These are phyloP conservation scores for Ceratobasidium sp. DNA, from an alignment of 1,284 basidiomycete genomes.

Conservation along the genomic window DNA sequence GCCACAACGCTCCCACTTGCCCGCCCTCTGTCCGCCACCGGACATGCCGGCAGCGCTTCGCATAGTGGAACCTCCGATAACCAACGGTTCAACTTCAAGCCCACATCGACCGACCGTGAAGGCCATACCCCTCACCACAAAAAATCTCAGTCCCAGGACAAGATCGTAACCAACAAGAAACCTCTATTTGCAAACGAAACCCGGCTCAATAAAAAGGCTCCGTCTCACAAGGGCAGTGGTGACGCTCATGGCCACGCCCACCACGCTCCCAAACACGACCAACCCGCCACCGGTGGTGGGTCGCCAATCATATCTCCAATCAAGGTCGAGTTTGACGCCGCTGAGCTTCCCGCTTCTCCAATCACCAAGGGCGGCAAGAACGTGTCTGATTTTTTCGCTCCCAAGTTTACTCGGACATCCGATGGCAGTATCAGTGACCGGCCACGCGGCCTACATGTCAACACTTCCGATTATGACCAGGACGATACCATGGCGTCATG, in stretches of 20 bases:
- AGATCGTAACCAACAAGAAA: slow-evolving; percentile 18
- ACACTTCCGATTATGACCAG: slow-evolving; percentile 11
- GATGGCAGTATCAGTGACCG: slow-evolving; percentile 2
- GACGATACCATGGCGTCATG: slow-evolving; percentile 39
- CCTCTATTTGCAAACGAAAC: slow-evolving; percentile 1
- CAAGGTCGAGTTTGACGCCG: neutral
- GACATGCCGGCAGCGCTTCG: slow-evolving; percentile 4
- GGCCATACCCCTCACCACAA: slow-evolving; percentile 18
- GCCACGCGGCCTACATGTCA: slow-evolving; percentile 1
- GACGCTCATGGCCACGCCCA: neutral
- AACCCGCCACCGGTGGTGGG: slow-evolving; percentile 18
- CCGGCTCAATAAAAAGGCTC: slow-evolving; percentile 3
- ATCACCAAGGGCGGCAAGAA: slow-evolving; percentile 14
- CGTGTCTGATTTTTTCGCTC: neutral
- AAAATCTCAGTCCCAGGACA: slow-evolving; percentile 16
- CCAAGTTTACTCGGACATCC: neutral
- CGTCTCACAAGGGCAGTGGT: slow-evolving; percentile 9
- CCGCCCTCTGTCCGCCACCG: slow-evolving; percentile 27
- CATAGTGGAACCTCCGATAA: neutral
- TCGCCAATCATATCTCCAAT: slow-evolving; percentile 1
- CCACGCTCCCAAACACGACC: slow-evolving; percentile 11
- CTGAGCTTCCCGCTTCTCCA: slow-evolving; percentile 5
- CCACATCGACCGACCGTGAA: neutral
- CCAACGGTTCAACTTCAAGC: slow-evolving; percentile 17
- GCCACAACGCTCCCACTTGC: slow-evolving; percentile 26